Evolutionary conservation across 495 filamentous ascomycete species (phyloP), one percentile per base, ranked within the genome.

Genomic region (Pyrenopolyporus hunteri): DNA sequence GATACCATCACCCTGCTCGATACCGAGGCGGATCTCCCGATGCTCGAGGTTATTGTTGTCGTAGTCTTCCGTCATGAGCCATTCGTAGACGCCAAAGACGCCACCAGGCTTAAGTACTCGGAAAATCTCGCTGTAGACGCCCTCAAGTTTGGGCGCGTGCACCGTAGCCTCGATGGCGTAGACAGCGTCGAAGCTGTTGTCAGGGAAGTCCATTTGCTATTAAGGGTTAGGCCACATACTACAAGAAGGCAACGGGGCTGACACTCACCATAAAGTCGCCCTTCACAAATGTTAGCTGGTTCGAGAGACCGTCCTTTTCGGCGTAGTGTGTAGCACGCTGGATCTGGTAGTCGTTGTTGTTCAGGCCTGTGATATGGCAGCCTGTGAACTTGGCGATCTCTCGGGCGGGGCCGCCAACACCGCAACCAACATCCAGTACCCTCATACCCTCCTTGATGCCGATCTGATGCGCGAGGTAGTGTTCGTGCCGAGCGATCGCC

Each of bases 311-410:
- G 72, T 96, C 91, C 68, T 87, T 87, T 46, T 82, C 74, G 11
- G 92, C 91, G 73, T 98, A 97, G 36, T 82, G 82, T 17, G 87
- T 93, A 5, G 94, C 95, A 45, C 94, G 90, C 75, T 97, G 85
- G 71, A 98, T 98, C 78, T 98, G 94, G 83, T 98, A 98, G 79
- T 97, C 93, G 79, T 98, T 98, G 87, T 98, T 98, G 86, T 98
- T 98, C 71, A 98, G 77, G 32, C 94, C 94, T 19, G 91, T 88
- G 57, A 97, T 84, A 68, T 97, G 92, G 69, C 83, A 87, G 63
- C 89, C 93, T 36, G 92, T 86, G 81, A 98, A 98, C 74, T 96
- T 93, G 73, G 89, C 89, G 64, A 98, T 98, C 79, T 98, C 94
- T 54, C 94, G 85, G 17, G 95, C 94, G n/a, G 94, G 94, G 43